Base-by-base conservation (phyloP, 257 asterid species). In the Linderniella brevidens region DNA sequence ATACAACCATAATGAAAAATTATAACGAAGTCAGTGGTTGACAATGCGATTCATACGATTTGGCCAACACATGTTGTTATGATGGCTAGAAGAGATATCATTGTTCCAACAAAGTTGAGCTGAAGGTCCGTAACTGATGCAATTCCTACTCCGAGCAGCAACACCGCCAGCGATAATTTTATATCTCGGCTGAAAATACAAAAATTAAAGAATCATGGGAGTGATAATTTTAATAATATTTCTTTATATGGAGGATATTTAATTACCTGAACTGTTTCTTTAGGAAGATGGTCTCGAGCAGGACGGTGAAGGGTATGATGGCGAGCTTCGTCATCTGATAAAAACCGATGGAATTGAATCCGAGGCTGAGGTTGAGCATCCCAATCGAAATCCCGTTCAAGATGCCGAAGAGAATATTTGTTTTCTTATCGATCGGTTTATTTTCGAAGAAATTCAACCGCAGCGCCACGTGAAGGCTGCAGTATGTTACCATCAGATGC, bases 401-500 rank as follows among this genome's bases (percentile, higher is more conserved):
- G 20, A 86, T 64, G 17, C 96, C 96, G 49, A 86, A 86, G 19
- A 72, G 57, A 8, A 71, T 55, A 0, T 82, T 73, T 0, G 94
- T 82, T 68, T 74, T 86, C 71, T 65, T 61, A 8, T 86, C 96
- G 13, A 79, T 51, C 5, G 92, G 72, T 64, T 86, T 86, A 66
- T 61, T 82, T 19, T 86, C 96, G 17, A 86, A 86, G 58, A 82
- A 79, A 41, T 77, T 86, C 19, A 86, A 57, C 19, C 82, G 71
- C 46, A 66, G 37, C 1, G 96, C 96, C 41, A 69, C 86, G 18
- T 82, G 92, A 15, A 86, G 90, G 12, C 82, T 78, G 75, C 93
- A 77, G 55, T 82, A 86, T 38, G 96, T 86, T 50, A 86, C 94
- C 96, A 86, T 74, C 41, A 86, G 60, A 56, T 86, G 96, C 96